Evolutionary conservation across 805 yeast genomes (phyloP).

Genomic region (Kodamaea restingae): DNA sequence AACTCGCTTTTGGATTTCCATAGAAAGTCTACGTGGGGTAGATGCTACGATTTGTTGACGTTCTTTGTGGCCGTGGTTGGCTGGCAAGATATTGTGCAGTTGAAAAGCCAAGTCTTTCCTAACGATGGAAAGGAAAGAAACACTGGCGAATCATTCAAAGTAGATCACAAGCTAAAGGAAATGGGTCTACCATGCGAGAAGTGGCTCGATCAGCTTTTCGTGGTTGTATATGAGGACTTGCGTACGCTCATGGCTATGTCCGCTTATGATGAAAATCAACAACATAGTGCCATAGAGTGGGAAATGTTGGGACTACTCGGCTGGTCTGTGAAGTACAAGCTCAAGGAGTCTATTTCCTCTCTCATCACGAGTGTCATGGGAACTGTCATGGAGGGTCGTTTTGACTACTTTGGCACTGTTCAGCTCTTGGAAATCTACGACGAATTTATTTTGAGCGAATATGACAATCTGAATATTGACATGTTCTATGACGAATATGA

Average conservation of each 20-base stretch:
- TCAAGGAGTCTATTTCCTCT: conserved; percentile 34
- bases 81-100: conserved; percentile 71
- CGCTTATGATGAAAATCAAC: conserved; percentile 21
- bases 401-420: conserved; percentile 56
- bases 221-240: conserved; percentile 63
- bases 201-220: conserved; percentile 75
- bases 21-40: conserved; percentile 38
- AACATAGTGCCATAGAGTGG: conserved; percentile 70
- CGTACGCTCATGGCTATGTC: conserved; percentile 24
- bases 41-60: conserved; percentile 63
- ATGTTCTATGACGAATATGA: conserved; percentile 26
- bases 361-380: conserved; percentile 47
- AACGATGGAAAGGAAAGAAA: not conserved
- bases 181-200: conserved; percentile 51
- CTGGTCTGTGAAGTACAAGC: conserved; percentile 38
- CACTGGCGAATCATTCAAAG: not conserved
- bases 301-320: conserved; percentile 61
- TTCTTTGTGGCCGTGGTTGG: conserved; percentile 65
- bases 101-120: conserved; percentile 65
- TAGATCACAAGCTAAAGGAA: conserved; percentile 17
- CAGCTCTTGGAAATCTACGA: conserved; percentile 47
- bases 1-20: conserved; percentile 31
- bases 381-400: conserved; percentile 48
- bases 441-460: conserved; percentile 36
- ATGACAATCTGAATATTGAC: conserved; percentile 29